Percentiles rank a stretch among this genome's conserved stretches.
These are phyloP conservation scores for Colletotrichum phormii DNA, from an alignment of 2,329 filamentous ascomycete genomes.

Conservation along the genomic window DNA sequence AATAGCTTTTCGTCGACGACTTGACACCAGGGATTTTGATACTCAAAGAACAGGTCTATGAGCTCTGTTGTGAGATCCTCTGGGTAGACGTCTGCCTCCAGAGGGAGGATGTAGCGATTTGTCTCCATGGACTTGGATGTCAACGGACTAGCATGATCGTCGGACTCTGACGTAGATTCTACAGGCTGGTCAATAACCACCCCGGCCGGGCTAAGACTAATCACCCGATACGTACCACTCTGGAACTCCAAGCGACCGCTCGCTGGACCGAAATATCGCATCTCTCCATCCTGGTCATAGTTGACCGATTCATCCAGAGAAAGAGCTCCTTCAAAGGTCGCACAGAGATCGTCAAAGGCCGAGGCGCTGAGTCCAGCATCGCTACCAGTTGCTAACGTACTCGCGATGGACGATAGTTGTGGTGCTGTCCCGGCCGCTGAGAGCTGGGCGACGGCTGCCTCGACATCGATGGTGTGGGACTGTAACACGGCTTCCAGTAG, in stretches of 20 bases:
- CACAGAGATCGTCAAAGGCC: slow-evolving; percentile 24
- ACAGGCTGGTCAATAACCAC: background rate
- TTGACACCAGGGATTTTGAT: slow-evolving; percentile 51
- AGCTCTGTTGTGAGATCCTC: slow-evolving; percentile 44
- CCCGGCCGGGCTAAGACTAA: background rate
- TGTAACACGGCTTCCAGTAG: slow-evolving; percentile 45
- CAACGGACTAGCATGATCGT: slow-evolving; percentile 15
- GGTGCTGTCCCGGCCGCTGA: slow-evolving; percentile 3
- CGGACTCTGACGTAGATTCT: slow-evolving; percentile 23
- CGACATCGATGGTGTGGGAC: slow-evolving; percentile 45
- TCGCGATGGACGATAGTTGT: slow-evolving; percentile 12
- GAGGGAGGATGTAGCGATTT: slow-evolving; percentile 28
- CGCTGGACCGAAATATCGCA: slow-evolving; percentile 49
- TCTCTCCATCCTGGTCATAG: slow-evolving; percentile 48
- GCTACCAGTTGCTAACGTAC: slow-evolving; percentile 26
- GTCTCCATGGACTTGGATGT: slow-evolving; percentile 9
- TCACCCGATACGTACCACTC: background rate
- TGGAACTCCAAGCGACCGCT: slow-evolving; percentile 49
- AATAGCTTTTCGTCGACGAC: slow-evolving; percentile 50
- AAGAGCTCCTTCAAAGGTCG: slow-evolving; percentile 46
- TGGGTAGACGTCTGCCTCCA: slow-evolving; percentile 20
- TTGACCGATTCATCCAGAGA: slow-evolving; percentile 50
- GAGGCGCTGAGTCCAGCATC: slow-evolving; percentile 19
- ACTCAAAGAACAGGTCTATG: slow-evolving; percentile 49
- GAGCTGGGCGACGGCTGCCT: slow-evolving; percentile 40